Conservation (phyloP, 1,284 basidiomycete genomes). For the Vanrija humicola region DNA sequence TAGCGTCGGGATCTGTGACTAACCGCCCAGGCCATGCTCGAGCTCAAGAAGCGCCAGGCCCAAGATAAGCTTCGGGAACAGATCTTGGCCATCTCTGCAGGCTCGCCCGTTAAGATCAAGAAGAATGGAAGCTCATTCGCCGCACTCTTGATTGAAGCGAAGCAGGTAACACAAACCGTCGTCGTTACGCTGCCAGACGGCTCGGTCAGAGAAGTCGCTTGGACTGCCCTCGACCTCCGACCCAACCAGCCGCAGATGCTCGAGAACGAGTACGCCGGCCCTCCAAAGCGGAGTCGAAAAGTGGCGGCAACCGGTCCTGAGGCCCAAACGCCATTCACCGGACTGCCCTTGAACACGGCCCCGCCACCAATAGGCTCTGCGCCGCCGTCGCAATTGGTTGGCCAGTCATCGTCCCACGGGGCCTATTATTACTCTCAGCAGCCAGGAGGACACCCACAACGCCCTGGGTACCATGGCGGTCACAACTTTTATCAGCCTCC, state of each 20-base stretch:
- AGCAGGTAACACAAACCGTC: constrained; percentile 63
- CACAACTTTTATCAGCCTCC: no score
- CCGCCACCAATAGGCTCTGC: no score
- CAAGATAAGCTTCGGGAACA: constrained; percentile 58
- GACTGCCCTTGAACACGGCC: no score
- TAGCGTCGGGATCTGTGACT: no score
- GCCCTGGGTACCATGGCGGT: no score
- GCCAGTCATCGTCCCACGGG: no score
- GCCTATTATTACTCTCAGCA: no score
- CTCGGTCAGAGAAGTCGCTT: constrained; percentile 2
- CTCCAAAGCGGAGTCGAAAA: constrained; percentile 16
- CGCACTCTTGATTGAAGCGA: constrained; percentile 65
- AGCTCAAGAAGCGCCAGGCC: constrained; percentile 62
- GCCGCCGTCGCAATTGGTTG: no score
- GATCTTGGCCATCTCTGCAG: constrained; percentile 62
- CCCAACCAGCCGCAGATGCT: constrained; percentile 6
- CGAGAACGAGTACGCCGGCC: constrained; percentile 19
- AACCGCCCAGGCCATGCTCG: constrained; percentile 47
- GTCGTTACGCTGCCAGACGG: constrained; percentile 53
- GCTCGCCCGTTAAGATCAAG: constrained; percentile 73
- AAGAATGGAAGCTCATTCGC: constrained; percentile 73
- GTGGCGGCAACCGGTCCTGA: not conserved
- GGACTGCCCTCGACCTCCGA: constrained; percentile 15
- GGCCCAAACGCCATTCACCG: no score
- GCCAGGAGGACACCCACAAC: no score